Evolutionary conservation across 768 basidiomycete species (phyloP).

Genomic region (Boletus insuetus): DNA sequence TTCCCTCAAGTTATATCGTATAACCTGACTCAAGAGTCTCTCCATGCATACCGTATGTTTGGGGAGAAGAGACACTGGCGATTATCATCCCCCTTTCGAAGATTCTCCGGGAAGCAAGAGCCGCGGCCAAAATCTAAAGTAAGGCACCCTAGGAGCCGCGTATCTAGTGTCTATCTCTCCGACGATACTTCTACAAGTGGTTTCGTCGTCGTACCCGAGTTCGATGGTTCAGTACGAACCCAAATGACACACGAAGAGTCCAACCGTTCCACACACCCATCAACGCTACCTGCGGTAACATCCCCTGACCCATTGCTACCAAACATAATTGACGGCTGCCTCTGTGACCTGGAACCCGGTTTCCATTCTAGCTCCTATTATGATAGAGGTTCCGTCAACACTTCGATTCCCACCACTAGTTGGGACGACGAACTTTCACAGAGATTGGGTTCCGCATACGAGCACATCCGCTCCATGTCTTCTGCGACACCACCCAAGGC

Average conservation of each 20-base stretch:
- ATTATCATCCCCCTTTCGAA: constrained; percentile 24
- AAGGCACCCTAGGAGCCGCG: constrained; percentile 5
- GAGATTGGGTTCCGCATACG: constrained; percentile 24
- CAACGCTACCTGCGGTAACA: neutral
- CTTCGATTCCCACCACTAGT: neutral
- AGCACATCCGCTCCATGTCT: constrained; percentile 23
- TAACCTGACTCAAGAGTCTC: neutral
- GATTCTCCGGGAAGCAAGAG: constrained; percentile 6
- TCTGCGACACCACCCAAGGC: constrained; percentile 7
- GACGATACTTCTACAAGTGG: constrained; percentile 11
- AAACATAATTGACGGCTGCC: neutral
- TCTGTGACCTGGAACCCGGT: neutral
- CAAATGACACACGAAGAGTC: constrained; percentile 1
- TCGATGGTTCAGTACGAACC: constrained; percentile 12
- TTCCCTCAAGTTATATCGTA: neutral
- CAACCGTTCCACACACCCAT: neutral
- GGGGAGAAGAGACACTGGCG: constrained; percentile 28
- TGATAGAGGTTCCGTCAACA: neutral
- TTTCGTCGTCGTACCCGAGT: constrained; percentile 26
- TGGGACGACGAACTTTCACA: constrained; percentile 19
- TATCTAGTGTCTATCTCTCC: constrained; percentile 24
- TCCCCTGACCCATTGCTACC: neutral
- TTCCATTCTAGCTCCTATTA: neutral
- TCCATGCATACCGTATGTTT: constrained; percentile 21
- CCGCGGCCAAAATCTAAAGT: neutral